Base-by-base conservation (phyloP, 805 yeast species). In the Vanderwaltozyma tropicalis region DNA sequence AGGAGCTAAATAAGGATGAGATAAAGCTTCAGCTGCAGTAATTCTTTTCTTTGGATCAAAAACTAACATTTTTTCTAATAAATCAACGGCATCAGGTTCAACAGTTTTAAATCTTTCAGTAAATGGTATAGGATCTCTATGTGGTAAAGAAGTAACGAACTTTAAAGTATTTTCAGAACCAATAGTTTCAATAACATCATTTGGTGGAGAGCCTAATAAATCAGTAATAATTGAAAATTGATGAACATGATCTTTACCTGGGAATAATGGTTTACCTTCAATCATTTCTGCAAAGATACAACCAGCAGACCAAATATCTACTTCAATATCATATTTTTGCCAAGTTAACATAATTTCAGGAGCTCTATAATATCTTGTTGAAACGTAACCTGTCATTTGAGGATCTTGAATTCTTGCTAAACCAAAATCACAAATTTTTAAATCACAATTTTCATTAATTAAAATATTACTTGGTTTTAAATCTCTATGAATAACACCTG, bases 271-370 rank as follows among this genome's bases (percentile, higher is more conserved):
- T 61, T 85, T 86, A 9, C 96, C 96, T 59, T 88, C 95, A 48
- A 89, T 82, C 95, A 89, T 89, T 60, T 89, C 98, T 8, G 96
- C 92, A 54, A 89, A 83, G 41, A 89, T 88, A 65, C 98, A 89
- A 17, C 96, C 98, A 10, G 94, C 95, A 17, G 94, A 81, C 98
- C 98, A 89, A 51, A 89, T 84, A 62, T 89, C 98, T 28, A 89
- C 97, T 63, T 88, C 96, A 8, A 85, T 80, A 55, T 88, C 96
- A 63, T 89, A 89, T 57, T 89, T 86, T 61, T 89, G 98, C 97
- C 97, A 89, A 20, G 96, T 87, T 46, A 89, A 72, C 98, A 89
- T 89, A 62, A 89, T 89, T 60, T 89, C 98, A 2, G 98, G 98
- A 0, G 97, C 98, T 45, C 98, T 74, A 63, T 89, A 89, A 67